A percentile compares a stretch with the other conserved stretches of the same genome.
Evolutionary conservation across 805 yeast genomes (phyloP).

Genomic region (Wickerhamomyces tratensis): DNA sequence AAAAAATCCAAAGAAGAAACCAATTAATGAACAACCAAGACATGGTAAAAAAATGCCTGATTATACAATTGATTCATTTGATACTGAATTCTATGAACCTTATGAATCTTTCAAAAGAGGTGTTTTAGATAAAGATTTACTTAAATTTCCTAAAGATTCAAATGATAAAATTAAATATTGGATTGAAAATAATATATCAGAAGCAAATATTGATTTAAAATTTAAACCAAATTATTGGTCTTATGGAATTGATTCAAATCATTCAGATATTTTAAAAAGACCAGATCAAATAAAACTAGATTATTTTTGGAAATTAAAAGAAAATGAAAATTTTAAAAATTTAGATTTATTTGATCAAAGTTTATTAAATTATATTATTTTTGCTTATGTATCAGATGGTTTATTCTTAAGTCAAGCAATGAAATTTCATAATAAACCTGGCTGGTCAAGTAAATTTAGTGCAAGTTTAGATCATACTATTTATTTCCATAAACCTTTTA

Average conservation of each 20-base stretch:
- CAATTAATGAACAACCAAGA: not conserved
- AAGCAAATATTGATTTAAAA: not conserved
- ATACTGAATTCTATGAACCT: not conserved
- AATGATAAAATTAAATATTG: not conserved
- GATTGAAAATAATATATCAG: not conserved
- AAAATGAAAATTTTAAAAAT: not conserved
- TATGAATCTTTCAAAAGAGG: not conserved
- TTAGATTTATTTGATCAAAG: slow-evolving; percentile 5
- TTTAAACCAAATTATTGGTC: slow-evolving; percentile 1
- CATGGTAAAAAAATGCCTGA: not conserved
- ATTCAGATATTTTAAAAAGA: not conserved
- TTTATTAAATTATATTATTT: slow-evolving; percentile 37
- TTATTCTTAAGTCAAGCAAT: slow-evolving; percentile 39
- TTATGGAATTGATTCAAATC: slow-evolving; percentile 8
- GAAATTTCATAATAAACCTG: slow-evolving; percentile 32
- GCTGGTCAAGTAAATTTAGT: slow-evolving; percentile 35
- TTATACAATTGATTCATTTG: not conserved
- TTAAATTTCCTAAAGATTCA: not conserved
- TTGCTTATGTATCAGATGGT: slow-evolving; percentile 47
- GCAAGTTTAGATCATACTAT: slow-evolving; percentile 54
- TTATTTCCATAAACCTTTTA: slow-evolving; percentile 45
- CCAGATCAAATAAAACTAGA: not conserved
- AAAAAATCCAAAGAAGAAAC: not conserved
- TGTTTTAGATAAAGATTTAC: not conserved
- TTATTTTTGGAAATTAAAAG: not conserved